phyloP scores from a whole-genome alignment of 192 early-diverging fungal species.

The Phycomyces nitens region DNA sequence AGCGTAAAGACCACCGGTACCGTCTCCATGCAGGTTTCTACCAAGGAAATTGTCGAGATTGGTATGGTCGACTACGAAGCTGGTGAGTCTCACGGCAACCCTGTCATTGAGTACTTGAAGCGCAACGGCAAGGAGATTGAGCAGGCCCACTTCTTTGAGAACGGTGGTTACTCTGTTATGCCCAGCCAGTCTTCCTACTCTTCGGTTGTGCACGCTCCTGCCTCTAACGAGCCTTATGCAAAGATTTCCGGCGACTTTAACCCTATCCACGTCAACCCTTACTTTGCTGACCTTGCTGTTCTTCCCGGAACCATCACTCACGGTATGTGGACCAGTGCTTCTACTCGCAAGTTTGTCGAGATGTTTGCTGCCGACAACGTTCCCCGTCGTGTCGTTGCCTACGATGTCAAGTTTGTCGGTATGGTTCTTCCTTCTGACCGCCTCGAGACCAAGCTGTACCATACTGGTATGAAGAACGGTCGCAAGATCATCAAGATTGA shows the following conservation, averaged over 20 bases:
- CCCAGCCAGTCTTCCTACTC: conserved; percentile 80
- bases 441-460: conserved; percentile 84
- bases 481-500: conserved; percentile 91
- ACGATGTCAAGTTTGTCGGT: conserved; percentile 83
- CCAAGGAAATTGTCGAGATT: conserved; percentile 81
- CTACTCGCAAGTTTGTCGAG: conserved; percentile 93
- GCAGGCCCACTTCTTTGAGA: conserved; percentile 84
- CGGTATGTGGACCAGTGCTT: conserved; percentile 96
- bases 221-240: conserved; percentile 87
- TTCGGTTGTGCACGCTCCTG: conserved; percentile 81
- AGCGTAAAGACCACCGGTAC: conserved; percentile 71
- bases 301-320: conserved; percentile 94
- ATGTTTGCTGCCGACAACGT: conserved; percentile 91
- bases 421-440: conserved; percentile 93
- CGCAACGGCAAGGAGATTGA: conserved; percentile 83
- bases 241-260: conserved; percentile 87
- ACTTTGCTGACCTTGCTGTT: conserved; percentile 87
- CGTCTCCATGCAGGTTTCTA: conserved; percentile 74
- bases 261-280: conserved; percentile 94
- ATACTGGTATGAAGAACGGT: conserved; percentile 95
- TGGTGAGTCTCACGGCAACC: conserved; percentile 77
- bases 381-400: conserved; percentile 82
- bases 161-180: conserved; percentile 90
- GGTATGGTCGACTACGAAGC: conserved; percentile 76
- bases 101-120: conserved; percentile 85